Evolutionary conservation across 305 asterid genomes (phyloP), one percentile per base, ranked within the genome.

Genomic region (Fraxinus platypoda): DNA sequence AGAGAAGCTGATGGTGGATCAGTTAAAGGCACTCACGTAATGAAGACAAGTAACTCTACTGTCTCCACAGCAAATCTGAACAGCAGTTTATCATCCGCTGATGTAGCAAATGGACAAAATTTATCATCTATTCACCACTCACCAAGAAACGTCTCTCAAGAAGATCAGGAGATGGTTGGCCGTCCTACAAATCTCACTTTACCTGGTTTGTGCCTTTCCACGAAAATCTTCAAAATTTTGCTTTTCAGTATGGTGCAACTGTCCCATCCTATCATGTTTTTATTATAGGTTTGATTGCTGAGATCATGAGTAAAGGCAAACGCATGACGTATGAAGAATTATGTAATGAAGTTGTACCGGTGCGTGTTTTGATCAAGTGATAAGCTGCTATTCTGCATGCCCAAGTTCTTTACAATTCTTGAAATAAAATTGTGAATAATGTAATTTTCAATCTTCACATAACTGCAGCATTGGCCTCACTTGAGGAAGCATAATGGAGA

Each of bases 401-500:
- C 52, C 77, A 66, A 17, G 31, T 41, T 80, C 38, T 8, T 78
- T 73, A 54, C 57, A 21, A 8, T 64, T 84, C 64, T 37, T 54
- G 43, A 34, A 52, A 43, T 54, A 76, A 9, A 31, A 9, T 15
- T 79, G 35, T 71, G 19, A 26, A n/a, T 35, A 6, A 30, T 68
- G 76, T 85, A 43, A 66, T 28, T 64, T 41, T 84, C 49, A 75
- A 21, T 71, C 21, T 71, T 19, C 66, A 46, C 33, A 46, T 6
- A 43, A 79, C 19, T 82, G 31, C 85, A 95, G 98, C 98, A 95
- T 84, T 95, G 98, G 98, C 94, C 98, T 35, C 91, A 92, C 89
- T 84, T 94, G 87, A 91, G 98, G 91, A 95, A 95, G 89, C 98
- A 95, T 87, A 94, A 94, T 81, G 98, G 98, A 80, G 98, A 95